Percentiles rank a stretch among this genome's conserved stretches.
These are phyloP conservation scores for Phytopythium oedochilum DNA, from an alignment of 352 stramenopile genomes.

Conservation along the genomic window DNA sequence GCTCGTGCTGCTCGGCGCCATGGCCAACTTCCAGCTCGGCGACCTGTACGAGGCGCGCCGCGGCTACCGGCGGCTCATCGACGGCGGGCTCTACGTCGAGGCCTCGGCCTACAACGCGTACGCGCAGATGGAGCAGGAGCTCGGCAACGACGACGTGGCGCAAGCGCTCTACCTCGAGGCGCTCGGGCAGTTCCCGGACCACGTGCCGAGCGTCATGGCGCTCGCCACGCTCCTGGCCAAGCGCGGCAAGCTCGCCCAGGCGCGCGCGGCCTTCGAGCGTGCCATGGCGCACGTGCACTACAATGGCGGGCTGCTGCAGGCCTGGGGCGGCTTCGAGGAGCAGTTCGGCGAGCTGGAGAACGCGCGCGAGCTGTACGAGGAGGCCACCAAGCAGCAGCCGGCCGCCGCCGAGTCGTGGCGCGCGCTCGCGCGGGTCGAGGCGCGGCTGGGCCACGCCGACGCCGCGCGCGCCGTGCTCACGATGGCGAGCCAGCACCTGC, in stretches of 20 bases:
- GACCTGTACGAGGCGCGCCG: slow-evolving; percentile 69
- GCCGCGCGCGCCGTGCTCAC: slow-evolving; percentile 60
- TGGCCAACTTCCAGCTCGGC: slow-evolving; percentile 77
- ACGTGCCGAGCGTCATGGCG: slow-evolving; percentile 77
- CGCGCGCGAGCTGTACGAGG: slow-evolving; percentile 67
- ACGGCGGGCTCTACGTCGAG: slow-evolving; percentile 68
- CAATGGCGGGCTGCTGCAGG: slow-evolving; percentile 48
- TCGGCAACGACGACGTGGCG: slow-evolving; percentile 66
- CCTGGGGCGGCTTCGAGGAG: slow-evolving; percentile 80
- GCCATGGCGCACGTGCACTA: slow-evolving; percentile 50
- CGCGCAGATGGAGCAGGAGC: slow-evolving; percentile 77
- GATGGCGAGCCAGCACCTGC: slow-evolving; percentile 61
- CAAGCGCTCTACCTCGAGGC: slow-evolving; percentile 58
- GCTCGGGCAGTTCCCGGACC: slow-evolving; percentile 53
- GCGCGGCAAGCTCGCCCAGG: slow-evolving; percentile 33
- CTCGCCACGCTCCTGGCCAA: slow-evolving; percentile 63
- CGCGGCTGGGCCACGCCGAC: slow-evolving; percentile 49
- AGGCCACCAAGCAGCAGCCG: slow-evolving; percentile 64
- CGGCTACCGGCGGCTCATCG: slow-evolving; percentile 67
- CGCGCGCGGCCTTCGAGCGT: slow-evolving; percentile 64
- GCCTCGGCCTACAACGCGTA: slow-evolving; percentile 79
- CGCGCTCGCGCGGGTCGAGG: slow-evolving; percentile 60
- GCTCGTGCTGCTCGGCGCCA: slow-evolving; percentile 71
- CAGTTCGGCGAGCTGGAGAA: slow-evolving; percentile 58
- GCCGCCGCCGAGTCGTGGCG: slow-evolving; percentile 67